Evolutionary conservation across 768 basidiomycete genomes (phyloP).

Genomic region (Termitomyces sp.): DNA sequence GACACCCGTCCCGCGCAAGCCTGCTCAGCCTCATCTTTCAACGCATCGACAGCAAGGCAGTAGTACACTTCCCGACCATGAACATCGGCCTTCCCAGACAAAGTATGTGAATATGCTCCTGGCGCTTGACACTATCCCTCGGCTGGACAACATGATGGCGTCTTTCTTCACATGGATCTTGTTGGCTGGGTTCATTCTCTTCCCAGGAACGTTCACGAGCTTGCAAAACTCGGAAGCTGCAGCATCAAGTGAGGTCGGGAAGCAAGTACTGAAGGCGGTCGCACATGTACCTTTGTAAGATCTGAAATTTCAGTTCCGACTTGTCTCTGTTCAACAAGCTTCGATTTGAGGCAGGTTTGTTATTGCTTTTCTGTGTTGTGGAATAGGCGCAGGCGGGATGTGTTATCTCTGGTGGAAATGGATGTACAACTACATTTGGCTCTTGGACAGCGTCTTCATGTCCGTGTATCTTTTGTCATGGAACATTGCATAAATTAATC

Average conservation of each 20-base stretch:
- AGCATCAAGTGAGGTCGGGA: constrained; percentile 23
- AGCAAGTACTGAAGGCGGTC: constrained; percentile 29
- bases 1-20: neutral
- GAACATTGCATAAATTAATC: neutral
- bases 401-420: constrained; percentile 57
- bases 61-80: neutral
- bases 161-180: constrained; percentile 61
- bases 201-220: constrained; percentile 58
- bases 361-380: constrained; percentile 52
- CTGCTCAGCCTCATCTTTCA: neutral
- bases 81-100: constrained; percentile 24
- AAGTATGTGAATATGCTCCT: constrained; percentile 60
- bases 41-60: neutral
- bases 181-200: constrained; percentile 56
- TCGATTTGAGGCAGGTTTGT: constrained; percentile 33
- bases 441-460: constrained; percentile 53
- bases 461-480: constrained; percentile 20
- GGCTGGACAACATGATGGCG: constrained; percentile 42
- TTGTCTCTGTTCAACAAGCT: neutral
- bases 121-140: constrained; percentile 52
- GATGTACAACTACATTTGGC: constrained; percentile 55
- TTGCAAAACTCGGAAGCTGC: constrained; percentile 26
- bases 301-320: neutral
- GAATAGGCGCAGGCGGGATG: constrained; percentile 50
- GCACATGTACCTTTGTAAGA: constrained; percentile 40